These are phyloP conservation scores for Heteromeles arbutifolia DNA, from an alignment of 306 rosid genomes.

Conservation along the genomic window DNA sequence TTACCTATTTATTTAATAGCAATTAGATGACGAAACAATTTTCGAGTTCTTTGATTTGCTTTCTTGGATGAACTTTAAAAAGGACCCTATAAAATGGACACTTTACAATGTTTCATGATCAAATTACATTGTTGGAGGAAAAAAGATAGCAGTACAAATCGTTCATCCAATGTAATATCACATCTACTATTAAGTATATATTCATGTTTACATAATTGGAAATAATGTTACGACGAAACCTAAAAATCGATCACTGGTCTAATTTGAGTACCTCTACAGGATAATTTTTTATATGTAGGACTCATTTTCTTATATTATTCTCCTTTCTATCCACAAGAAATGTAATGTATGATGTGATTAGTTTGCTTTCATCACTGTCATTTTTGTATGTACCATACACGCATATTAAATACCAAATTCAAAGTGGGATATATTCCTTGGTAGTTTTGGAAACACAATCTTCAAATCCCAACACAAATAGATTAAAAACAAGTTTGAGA, in stretches of 20 bases:
- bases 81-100: neutral
- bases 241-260: too few species aligned
- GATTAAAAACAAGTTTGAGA: neutral
- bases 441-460: neutral
- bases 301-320: neutral
- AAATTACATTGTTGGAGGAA: too few species aligned
- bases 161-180: neutral
- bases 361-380: neutral
- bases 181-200: neutral
- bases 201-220: neutral
- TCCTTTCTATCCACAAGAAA: neutral
- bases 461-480: neutral
- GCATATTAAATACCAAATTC: neutral
- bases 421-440: neutral
- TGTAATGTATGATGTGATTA: neutral
- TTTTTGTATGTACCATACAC: neutral
- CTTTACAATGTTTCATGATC: neutral
- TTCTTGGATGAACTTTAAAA: neutral
- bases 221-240: too few species aligned
- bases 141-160: neutral
- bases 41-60: neutral
- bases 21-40: neutral
- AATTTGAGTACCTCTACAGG: too few species aligned
- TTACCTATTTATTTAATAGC: neutral
- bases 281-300: neutral